Evolutionary conservation across 768 basidiomycete genomes (phyloP).

Genomic region (Kwoniella dejecticola): DNA sequence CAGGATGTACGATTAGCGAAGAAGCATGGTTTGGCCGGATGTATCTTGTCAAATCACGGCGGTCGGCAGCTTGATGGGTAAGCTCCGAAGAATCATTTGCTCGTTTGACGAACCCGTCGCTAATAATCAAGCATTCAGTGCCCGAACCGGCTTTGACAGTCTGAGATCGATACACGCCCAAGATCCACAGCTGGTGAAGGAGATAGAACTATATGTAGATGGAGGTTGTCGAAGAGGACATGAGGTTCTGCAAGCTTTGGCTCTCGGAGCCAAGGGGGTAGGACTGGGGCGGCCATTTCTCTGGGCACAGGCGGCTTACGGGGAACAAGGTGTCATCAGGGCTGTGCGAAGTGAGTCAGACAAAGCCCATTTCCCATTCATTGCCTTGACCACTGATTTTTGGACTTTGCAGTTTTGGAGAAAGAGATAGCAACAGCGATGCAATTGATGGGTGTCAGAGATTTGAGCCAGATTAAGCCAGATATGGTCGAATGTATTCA

Average conservation of each 20-base stretch:
- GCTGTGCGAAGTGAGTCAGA: conserved; percentile 49
- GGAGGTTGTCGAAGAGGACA: conserved; percentile 79
- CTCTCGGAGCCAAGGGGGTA: conserved; percentile 61
- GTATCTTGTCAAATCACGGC: conserved; percentile 47
- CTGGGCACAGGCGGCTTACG: conserved; percentile 56
- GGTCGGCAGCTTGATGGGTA: conserved; percentile 27
- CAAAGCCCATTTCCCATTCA: not conserved
- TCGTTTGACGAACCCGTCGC: not conserved
- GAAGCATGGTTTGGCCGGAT: conserved; percentile 68
- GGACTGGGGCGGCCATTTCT: conserved; percentile 57
- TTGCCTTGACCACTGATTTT: not conserved
- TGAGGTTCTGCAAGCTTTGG: conserved; percentile 84
- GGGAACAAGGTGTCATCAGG: conserved; percentile 56
- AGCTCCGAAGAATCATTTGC: not conserved
- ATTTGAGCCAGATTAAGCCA: conserved; percentile 42
- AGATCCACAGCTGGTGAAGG: conserved; percentile 47
- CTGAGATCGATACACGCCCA: conserved; percentile 51
- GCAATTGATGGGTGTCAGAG: conserved; percentile 47
- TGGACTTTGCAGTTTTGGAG: conserved; percentile 43
- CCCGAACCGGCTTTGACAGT: conserved; percentile 59
- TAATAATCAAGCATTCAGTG: conserved; percentile 16
- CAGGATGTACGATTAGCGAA: conserved; percentile 83
- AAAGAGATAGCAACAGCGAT: conserved; percentile 53
- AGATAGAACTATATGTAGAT: conserved; percentile 73
- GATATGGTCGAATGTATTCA: conserved; percentile 50